phyloP scores from a whole-genome alignment of 2,329 filamentous ascomycete genomes.

The Cordyceps javanica region DNA sequence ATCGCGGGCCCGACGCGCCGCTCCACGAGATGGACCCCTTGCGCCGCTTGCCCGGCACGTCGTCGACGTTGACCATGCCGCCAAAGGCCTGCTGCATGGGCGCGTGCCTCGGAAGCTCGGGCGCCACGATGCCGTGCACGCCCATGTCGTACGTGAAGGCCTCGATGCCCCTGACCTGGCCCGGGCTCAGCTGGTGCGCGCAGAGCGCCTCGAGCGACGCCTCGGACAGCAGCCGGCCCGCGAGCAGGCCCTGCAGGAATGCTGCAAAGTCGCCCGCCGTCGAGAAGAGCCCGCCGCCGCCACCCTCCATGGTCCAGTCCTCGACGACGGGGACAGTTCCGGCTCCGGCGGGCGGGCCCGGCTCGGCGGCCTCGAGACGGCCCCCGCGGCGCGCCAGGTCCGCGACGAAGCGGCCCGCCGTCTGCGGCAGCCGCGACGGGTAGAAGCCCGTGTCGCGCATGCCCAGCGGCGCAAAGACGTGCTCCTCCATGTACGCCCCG shows the following conservation, averaged over 20 bases:
- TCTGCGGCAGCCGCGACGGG: slow-evolving; percentile 23
- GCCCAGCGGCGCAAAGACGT: slow-evolving; percentile 31
- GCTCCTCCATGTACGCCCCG: slow-evolving; percentile 29
- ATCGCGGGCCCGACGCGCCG: slow-evolving; percentile 36
- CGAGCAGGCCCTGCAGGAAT: slow-evolving; percentile 29
- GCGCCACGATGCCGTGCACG: slow-evolving; percentile 24
- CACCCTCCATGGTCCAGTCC: slow-evolving; percentile 32
- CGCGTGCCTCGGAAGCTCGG: slow-evolving; percentile 30
- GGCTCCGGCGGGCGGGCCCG: too few species aligned
- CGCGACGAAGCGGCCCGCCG: slow-evolving; percentile 17
- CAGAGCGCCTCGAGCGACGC: slow-evolving; percentile 31
- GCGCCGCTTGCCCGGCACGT: slow-evolving; percentile 33
- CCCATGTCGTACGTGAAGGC: slow-evolving; percentile 6
- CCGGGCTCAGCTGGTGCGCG: slow-evolving; percentile 32
- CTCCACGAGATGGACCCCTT: slow-evolving; percentile 39
- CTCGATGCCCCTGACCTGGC: slow-evolving; percentile 19
- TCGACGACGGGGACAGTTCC: slow-evolving; percentile 18
- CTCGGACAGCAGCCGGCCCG: slow-evolving; percentile 24
- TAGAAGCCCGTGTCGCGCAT: slow-evolving; percentile 33
- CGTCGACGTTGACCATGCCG: slow-evolving; percentile 33
- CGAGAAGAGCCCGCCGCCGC: slow-evolving; percentile 37
- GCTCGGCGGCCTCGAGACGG: slow-evolving; percentile 14
- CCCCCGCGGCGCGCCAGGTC: slow-evolving; percentile 18
- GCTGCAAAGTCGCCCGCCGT: slow-evolving; percentile 34
- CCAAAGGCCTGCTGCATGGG: slow-evolving; percentile 32